phyloP scores from a whole-genome alignment of 177 flowering plant species.

The Vitis hybrid region DNA sequence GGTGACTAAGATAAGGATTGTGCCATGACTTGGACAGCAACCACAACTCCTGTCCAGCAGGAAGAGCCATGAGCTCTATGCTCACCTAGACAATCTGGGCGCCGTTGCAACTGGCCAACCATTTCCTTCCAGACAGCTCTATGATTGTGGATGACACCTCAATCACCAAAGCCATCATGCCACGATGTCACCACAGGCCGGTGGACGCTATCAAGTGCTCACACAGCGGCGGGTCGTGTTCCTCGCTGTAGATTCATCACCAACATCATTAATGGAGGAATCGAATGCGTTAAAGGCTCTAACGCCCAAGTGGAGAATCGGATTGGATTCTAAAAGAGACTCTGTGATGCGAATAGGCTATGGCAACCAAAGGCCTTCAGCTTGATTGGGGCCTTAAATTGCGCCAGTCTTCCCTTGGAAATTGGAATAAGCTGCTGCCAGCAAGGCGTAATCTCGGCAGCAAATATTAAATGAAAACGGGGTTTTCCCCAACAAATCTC shows the following conservation, averaged over 20 bases:
- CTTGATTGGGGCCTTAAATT: not conserved
- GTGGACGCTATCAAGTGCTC: constrained; percentile 38
- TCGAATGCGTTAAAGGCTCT: constrained; percentile 34
- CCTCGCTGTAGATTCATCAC: constrained; percentile 49
- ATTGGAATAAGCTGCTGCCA: not conserved
- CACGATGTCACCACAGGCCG: constrained; percentile 37
- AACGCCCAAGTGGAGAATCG: constrained; percentile 18
- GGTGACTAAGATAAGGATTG: not conserved
- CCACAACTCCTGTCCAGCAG: constrained; percentile 47
- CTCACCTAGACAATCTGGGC: constrained; percentile 37
- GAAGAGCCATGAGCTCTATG: constrained; percentile 25
- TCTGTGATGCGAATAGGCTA: constrained; percentile 24
- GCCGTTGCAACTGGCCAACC: constrained; percentile 29
- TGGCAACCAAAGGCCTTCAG: constrained; percentile 35
- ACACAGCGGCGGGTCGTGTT: constrained; percentile 30
- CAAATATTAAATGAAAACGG: too few species aligned
- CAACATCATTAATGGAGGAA: constrained; percentile 48
- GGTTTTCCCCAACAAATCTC: too few species aligned
- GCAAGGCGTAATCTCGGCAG: too few species aligned
- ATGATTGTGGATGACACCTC: constrained; percentile 65
- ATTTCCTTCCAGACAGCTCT: constrained; percentile 49
- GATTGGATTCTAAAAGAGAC: constrained; percentile 43
- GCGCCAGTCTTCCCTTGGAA: too few species aligned
- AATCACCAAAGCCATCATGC: constrained; percentile 44
- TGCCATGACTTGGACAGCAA: constrained; percentile 28